Conservation (phyloP, 2,329 filamentous ascomycete genomes). For the Zarea fungicola region DNA sequence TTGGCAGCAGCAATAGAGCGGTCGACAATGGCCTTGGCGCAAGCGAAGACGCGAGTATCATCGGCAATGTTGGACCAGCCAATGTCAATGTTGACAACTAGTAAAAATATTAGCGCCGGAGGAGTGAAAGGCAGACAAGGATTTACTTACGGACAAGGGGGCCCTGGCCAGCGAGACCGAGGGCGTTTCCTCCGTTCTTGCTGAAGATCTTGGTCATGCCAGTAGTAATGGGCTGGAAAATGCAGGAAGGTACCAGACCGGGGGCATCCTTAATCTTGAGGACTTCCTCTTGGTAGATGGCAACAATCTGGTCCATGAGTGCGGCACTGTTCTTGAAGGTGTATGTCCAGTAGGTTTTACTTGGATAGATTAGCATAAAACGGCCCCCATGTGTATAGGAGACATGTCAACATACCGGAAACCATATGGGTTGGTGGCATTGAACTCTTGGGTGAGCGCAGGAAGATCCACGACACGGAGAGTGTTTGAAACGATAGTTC, state of each 20-base stretch:
- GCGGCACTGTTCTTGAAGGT: conserved; percentile 16
- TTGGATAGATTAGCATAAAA: not conserved
- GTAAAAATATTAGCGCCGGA: not conserved
- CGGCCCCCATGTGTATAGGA: not conserved
- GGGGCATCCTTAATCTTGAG: conserved; percentile 17
- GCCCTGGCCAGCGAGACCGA: conserved; percentile 24
- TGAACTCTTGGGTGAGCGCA: conserved; percentile 19
- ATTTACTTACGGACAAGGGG: conserved; percentile 19
- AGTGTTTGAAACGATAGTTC: conserved; percentile 17
- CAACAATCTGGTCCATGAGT: conserved; percentile 20
- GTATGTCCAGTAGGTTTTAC: conserved; percentile 21
- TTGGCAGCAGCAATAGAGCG: conserved; percentile 24
- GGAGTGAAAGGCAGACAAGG: not conserved
- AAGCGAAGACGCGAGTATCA: conserved; percentile 28
- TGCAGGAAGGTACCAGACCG: conserved; percentile 23
- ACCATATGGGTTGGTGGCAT: conserved; percentile 19
- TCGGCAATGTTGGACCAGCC: conserved; percentile 25
- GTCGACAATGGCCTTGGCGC: conserved; percentile 22
- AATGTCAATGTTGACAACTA: conserved; percentile 21
- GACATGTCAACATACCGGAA: conserved; percentile 21
- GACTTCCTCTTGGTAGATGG: conserved; percentile 21
- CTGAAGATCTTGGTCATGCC: conserved; percentile 29
- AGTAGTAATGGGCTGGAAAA: conserved; percentile 37
- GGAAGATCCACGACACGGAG: conserved; percentile 17
- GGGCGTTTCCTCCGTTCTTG: conserved; percentile 29